Base-by-base conservation (phyloP, 1,284 basidiomycete genomes). In the Ustilago lituana region DNA sequence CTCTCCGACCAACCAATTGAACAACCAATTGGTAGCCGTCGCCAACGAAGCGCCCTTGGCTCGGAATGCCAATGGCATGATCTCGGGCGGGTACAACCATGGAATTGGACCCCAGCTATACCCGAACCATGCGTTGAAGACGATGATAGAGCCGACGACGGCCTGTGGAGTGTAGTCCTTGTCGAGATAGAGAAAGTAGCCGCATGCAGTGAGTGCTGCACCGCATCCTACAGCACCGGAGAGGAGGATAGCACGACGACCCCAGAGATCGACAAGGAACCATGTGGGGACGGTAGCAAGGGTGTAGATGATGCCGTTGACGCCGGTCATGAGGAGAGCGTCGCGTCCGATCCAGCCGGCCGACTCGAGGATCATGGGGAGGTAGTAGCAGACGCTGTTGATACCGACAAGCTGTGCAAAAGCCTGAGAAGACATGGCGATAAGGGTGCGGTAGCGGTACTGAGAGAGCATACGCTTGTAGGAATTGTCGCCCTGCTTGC, bases 321-420 rank as follows among this genome's bases (percentile, higher is more conserved):
- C 92, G 7, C 94, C 95, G 1, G 94, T 94, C 95, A 98, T 98
- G 19, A 98, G 86, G 67, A 98, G 89, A 4, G 95, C 95, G 77
- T 97, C 89, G 47, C 94, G 88, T n/a, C 95, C 95, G 59, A 96
- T 87, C 94, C 95, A 98, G 38, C 95, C 95, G 39, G 94, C 94
- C 85, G 93, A 84, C 41, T 79, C 79, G 52, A 79, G 73, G 46
- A 84, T 68, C 47, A 76, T 71, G 40, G 66, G 47, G 38, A 93
- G 92, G 83, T 96, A 97, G 83, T 96, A 97, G 5, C 91, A 93
- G 23, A 97, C 94, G 54, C 94, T 92, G 65, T 78, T 81, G 73
- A 80, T 78, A 41, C 80, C 80, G 58, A 78, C 76, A 73, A 97
- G 56, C 83, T 97, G 95, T 43, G 94, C 94, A 82, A 97, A 97